A percentile compares a stretch with the other conserved stretches of the same genome.
Conservation (phyloP, 805 yeast genomes). For the Blastobotrys chiropterorum region DNA sequence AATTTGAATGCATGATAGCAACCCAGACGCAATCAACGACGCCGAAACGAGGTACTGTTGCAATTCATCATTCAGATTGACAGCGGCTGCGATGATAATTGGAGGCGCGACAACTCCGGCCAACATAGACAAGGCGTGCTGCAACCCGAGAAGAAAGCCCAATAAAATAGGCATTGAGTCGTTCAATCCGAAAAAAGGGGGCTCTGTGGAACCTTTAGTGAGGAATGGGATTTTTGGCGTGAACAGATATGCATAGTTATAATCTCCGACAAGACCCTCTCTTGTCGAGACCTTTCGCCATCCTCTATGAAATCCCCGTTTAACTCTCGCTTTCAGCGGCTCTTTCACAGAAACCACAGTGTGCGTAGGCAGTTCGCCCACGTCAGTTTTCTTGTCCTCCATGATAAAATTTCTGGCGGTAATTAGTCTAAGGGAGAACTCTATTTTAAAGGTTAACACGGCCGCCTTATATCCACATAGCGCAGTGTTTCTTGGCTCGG, state of each 20-base stretch:
- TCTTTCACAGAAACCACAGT: background rate
- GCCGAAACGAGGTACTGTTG: slow-evolving; percentile 67
- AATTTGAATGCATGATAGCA: slow-evolving; percentile 69
- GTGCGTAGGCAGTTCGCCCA: slow-evolving; percentile 5
- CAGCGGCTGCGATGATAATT: slow-evolving; percentile 57
- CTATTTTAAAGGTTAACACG: background rate
- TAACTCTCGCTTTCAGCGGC: background rate
- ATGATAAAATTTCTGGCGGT: background rate
- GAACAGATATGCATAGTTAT: slow-evolving; percentile 74
- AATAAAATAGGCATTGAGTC: slow-evolving; percentile 75
- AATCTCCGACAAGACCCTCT: slow-evolving; percentile 82
- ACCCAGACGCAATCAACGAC: slow-evolving; percentile 61
- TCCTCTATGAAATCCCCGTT: background rate
- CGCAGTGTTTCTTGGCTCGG: no score
- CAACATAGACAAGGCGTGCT: slow-evolving; percentile 83
- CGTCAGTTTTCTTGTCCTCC: slow-evolving; percentile 6
- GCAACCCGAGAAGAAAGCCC: slow-evolving; percentile 75
- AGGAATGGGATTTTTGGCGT: slow-evolving; percentile 73
- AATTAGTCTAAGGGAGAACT: background rate
- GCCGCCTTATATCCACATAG: background rate
- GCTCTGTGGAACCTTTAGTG: slow-evolving; percentile 41
- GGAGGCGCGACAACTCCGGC: slow-evolving; percentile 90
- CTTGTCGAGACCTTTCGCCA: slow-evolving; percentile 49
- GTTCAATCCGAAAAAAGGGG: slow-evolving; percentile 79
- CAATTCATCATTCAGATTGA: slow-evolving; percentile 45